Percentiles rank a stretch among this genome's conserved stretches.
phyloP scores from a whole-genome alignment of 2,329 filamentous ascomycete genomes.

The Xylariaceae sp. region DNA sequence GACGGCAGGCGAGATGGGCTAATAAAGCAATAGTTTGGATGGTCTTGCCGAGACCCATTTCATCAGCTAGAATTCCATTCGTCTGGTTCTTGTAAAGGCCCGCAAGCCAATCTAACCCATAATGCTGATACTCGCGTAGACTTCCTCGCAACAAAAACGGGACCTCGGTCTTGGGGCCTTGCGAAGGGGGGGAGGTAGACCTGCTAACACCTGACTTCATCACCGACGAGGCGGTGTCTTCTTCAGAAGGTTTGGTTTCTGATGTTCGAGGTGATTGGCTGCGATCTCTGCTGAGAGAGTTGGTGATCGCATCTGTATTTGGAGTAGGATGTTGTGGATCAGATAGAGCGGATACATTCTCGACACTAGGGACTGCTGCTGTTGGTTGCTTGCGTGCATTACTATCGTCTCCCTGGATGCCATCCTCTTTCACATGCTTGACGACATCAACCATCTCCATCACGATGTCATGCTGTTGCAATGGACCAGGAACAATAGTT shows the following conservation, averaged over 20 bases:
- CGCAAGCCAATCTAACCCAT: constrained; percentile 96
- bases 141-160: constrained; percentile 87
- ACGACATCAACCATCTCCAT: constrained; percentile 36
- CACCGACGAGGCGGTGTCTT: constrained; percentile 50
- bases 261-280: constrained; percentile 57
- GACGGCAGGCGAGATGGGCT: constrained; percentile 87
- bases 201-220: constrained; percentile 46
- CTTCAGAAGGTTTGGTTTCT: constrained; percentile 59
- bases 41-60: constrained; percentile 98
- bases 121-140: constrained; percentile 93
- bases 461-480: constrained; percentile 34
- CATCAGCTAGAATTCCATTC: constrained; percentile 95
- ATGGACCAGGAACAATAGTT: constrained; percentile 26
- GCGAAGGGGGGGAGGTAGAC: constrained; percentile 46
- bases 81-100: constrained; percentile 90
- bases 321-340: constrained; percentile 46
- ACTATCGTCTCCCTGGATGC: constrained; percentile 1
- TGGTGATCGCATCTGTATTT: constrained; percentile 53
- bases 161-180: constrained; percentile 69
- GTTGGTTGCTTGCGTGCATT: not conserved
- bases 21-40: constrained; percentile 96
- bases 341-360: constrained; percentile 33
- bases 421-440: constrained; percentile 29
- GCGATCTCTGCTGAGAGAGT: constrained; percentile 50
- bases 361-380: constrained; percentile 34